Conservation (phyloP, 2,329 filamentous ascomycete species). For the Aspergillus calidoustus region DNA sequence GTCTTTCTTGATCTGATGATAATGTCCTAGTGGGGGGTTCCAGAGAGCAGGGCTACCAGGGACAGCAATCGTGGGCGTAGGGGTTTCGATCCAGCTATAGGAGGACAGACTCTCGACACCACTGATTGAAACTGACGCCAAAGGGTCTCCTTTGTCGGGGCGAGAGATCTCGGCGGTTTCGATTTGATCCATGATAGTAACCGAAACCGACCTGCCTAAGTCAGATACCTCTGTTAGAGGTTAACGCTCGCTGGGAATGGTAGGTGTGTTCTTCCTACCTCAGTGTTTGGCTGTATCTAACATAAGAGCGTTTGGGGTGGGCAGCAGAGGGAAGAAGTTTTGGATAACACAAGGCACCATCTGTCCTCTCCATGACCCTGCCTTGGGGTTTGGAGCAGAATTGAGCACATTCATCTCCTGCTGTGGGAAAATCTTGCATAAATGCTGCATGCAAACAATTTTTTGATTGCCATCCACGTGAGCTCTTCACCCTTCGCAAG, state of each 20-base stretch:
- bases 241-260: neutral
- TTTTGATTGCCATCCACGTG: too few relatives aligned
- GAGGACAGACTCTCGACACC: constrained; percentile 49
- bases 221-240: neutral
- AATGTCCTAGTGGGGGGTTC: constrained; percentile 32
- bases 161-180: neutral
- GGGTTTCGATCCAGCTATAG: constrained; percentile 56
- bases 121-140: neutral
- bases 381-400: too few relatives aligned
- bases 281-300: neutral
- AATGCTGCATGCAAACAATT: too few relatives aligned
- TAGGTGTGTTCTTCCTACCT: neutral
- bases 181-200: neutral
- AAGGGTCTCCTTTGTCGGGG: neutral
- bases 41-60: constrained; percentile 46
- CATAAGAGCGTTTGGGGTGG: neutral
- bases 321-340: too few relatives aligned
- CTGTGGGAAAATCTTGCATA: too few relatives aligned
- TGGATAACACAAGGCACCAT: too few relatives aligned
- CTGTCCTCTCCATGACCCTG: too few relatives aligned
- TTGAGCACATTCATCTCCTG: too few relatives aligned
- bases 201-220: neutral
- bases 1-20: constrained; percentile 4
- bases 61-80: constrained; percentile 50
- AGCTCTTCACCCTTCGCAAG: too few relatives aligned